Evolutionary conservation across 768 basidiomycete genomes (phyloP).

Genomic region (Boletellus emodensis): DNA sequence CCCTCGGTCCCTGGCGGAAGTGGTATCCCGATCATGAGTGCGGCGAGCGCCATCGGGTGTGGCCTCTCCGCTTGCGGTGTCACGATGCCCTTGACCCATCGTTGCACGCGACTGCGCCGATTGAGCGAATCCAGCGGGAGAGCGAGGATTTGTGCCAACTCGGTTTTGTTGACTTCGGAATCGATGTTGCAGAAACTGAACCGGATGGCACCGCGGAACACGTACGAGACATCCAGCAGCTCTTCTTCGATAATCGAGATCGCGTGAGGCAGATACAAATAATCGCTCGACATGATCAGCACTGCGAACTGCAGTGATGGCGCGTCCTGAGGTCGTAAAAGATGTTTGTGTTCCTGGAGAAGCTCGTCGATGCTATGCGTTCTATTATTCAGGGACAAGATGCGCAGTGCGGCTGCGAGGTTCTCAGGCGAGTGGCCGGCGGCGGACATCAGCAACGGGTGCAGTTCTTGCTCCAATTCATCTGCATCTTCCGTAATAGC

Average conservation of each 20-base stretch:
- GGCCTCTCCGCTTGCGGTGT: conserved; percentile 37
- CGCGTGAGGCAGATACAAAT: conserved; percentile 28
- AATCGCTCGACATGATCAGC: conserved; percentile 31
- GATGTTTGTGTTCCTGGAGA: conserved; percentile 45
- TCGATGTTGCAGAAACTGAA: conserved; percentile 47
- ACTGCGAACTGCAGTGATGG: conserved; percentile 44
- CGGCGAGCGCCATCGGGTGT: conserved; percentile 58
- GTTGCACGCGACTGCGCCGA: conserved; percentile 46
- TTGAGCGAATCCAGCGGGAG: conserved; percentile 34
- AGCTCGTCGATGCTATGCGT: conserved; percentile 36
- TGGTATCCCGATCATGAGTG: conserved; percentile 59
- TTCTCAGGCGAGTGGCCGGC: conserved; percentile 51
- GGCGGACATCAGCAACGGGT: conserved; percentile 33
- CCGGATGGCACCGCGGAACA: conserved; percentile 42
- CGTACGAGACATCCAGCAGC: conserved; percentile 42
- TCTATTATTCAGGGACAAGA: conserved; percentile 39
- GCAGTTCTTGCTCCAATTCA: conserved; percentile 33
- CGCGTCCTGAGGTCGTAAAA: conserved; percentile 60
- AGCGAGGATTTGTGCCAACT: conserved; percentile 45
- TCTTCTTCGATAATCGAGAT: conserved; percentile 50
- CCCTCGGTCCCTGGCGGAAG: conserved; percentile 36
- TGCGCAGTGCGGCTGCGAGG: conserved; percentile 52
- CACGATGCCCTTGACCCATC: conserved; percentile 48
- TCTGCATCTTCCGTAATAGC: conserved; percentile 35
- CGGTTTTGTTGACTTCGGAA: conserved; percentile 35